These are phyloP conservation scores for Areca catechu DNA, from an alignment of 176 grass and related monocot genomes.

Conservation along the genomic window DNA sequence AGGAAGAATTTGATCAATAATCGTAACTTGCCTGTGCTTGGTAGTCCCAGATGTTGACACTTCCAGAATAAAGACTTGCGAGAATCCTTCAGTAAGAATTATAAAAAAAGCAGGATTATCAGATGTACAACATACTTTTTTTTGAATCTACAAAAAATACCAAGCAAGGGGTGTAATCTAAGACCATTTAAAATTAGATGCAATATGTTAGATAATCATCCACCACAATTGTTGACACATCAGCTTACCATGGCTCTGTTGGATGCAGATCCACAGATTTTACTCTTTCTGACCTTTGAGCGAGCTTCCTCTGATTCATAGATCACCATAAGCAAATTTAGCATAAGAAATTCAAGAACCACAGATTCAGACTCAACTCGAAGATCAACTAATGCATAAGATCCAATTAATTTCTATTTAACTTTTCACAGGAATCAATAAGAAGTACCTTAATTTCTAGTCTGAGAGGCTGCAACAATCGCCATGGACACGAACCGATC, in stretches of 20 bases:
- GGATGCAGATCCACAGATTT: constrained; percentile 99
- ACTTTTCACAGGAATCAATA: constrained; percentile 16
- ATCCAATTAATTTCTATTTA: not conserved
- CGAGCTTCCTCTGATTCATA: constrained; percentile 81
- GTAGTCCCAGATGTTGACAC: constrained; percentile 94
- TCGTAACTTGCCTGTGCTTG: constrained; percentile 63
- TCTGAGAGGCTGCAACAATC: constrained; percentile 75
- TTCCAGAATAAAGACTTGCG: constrained; percentile 87
- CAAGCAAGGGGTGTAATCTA: too few species aligned
- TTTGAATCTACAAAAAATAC: too few species aligned
- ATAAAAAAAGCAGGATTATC: too few species aligned
- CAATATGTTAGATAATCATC: too few species aligned
- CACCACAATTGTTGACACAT: not conserved
- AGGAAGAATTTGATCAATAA: not conserved
- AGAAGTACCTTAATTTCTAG: constrained; percentile 97
- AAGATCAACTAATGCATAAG: too few species aligned
- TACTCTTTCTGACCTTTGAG: constrained; percentile 85
- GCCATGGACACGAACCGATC: constrained; percentile 23
- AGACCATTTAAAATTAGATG: too few species aligned
- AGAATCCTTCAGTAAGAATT: constrained; percentile 54
- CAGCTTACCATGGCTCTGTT: constrained; percentile 87
- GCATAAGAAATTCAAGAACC: constrained; percentile 2
- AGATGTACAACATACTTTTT: too few species aligned
- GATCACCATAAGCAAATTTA: constrained; percentile 20
- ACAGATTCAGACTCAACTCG: too few species aligned